Conservation (phyloP, 169 alveolate species). For the Pseudocohnilembus persalinus region DNA sequence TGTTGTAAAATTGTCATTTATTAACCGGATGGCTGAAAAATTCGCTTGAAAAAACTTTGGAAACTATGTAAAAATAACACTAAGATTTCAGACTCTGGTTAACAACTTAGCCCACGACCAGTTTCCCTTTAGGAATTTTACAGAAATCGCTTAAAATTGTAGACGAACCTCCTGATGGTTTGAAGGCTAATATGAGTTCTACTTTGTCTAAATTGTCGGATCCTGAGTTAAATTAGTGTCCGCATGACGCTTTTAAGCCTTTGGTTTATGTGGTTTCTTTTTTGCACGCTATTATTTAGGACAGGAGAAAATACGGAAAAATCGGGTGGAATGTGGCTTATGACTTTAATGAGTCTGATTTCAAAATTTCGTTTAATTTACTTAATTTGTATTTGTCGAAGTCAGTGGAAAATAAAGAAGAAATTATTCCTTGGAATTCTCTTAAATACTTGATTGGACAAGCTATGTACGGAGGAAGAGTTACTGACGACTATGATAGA, state of each 20-base stretch:
- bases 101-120: slow-evolving; percentile 93
- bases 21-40: slow-evolving; percentile 91
- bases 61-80: slow-evolving; percentile 57
- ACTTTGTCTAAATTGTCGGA: slow-evolving; percentile 86
- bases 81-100: slow-evolving; percentile 94
- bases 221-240: slow-evolving; percentile 81
- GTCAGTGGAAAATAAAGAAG: slow-evolving; percentile 74
- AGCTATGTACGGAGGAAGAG: slow-evolving; percentile 96
- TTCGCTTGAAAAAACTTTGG: slow-evolving; percentile 85
- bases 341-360: slow-evolving; percentile 94
- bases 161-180: slow-evolving; percentile 97
- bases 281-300: slow-evolving; percentile 95
- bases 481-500: slow-evolving; percentile 92
- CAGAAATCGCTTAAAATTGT: slow-evolving; percentile 92
- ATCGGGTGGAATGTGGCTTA: slow-evolving; percentile 95
- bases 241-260: slow-evolving; percentile 88
- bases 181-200: slow-evolving; percentile 89
- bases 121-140: slow-evolving; percentile 93
- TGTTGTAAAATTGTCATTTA: slow-evolving; percentile 94
- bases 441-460: slow-evolving; percentile 91
- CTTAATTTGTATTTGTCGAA: slow-evolving; percentile 81
- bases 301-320: slow-evolving; percentile 90
- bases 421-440: slow-evolving; percentile 85
- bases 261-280: slow-evolving; percentile 90
- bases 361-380: slow-evolving; percentile 82